Evolutionary conservation across 345 rosid species (phyloP), one percentile per base, ranked within the genome.

Genomic region (Pistacia vera): DNA sequence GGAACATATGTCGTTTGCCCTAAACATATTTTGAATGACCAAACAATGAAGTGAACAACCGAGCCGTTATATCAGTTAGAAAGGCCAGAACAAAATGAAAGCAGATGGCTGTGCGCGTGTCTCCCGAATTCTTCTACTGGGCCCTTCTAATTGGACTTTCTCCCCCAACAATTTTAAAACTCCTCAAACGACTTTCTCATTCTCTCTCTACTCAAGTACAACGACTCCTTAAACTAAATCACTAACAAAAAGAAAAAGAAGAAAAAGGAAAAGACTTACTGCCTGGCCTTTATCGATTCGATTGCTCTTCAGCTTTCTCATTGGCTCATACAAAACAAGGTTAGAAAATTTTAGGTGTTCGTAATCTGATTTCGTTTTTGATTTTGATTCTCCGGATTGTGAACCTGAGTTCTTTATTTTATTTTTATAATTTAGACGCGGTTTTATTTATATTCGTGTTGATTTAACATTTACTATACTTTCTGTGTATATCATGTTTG

Each of bases 51-150:
- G 25, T 25, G 25, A 25, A 25, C 25, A 16, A 4, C 30, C n/a
- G 66, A 41, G 58, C 14, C 57, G 77, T 67, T 65, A 72, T 61
- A 38, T 69, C 75, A 16, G 82, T 68, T 74, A 5, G 71, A 63
- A 63, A 18, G 14, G 13, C 51, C 33, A 11, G 71, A 54, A 64
- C 44, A 28, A 44, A 28, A 38, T 8, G 11, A 25, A 11, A 13
- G 71, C 59, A 9, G 4, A 49, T n/a, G 56, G 7, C 17, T 2
- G 48, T 3, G 0, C 2, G 16, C n/a, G 11, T 54, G 11, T 2
- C 14, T 44, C 17, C 38, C 44, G 17, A 52, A 41, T 41, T 13
- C 57, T 54, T 18, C 18, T 6, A 54, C 63, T 35, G 36, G 73
- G 49, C 63, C 3, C 7, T 17, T 4, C 0, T 28, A 2, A 56